A percentile compares a stretch with the other conserved stretches of the same genome.
phyloP scores from a whole-genome alignment of 164 flowering plant species.

The Dillenia suffruticosa region DNA sequence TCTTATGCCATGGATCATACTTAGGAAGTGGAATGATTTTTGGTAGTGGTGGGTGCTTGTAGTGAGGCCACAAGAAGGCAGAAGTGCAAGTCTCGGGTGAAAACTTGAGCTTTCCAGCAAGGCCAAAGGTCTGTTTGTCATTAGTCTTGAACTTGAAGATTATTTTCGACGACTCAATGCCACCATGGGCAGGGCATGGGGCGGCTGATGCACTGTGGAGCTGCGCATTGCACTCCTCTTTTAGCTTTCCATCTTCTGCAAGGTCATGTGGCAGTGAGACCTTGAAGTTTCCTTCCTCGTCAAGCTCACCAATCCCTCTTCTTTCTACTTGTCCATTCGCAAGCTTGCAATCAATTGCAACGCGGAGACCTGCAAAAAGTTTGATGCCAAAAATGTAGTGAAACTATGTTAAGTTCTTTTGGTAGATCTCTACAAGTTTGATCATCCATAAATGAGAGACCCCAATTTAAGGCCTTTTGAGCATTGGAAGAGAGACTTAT shows the following conservation, averaged over 20 bases:
- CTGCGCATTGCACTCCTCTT: conserved; percentile 73
- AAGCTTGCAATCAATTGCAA: conserved; percentile 61
- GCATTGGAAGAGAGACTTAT: no score
- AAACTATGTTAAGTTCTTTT: no score
- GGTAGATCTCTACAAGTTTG: no score
- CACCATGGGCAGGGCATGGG: conserved; percentile 58
- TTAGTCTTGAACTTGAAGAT: conserved; percentile 30
- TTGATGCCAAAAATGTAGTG: no score
- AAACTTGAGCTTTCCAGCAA: conserved; percentile 46
- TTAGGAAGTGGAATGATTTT: conserved; percentile 14
- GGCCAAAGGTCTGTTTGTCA: conserved; percentile 41
- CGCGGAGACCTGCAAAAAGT: conserved; percentile 48
- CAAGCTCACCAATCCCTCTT: conserved; percentile 50
- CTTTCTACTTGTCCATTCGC: conserved; percentile 40
- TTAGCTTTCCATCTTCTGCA: conserved; percentile 37
- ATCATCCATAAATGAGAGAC: no score
- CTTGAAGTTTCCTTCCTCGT: conserved; percentile 61
- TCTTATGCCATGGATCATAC: conserved; percentile 8
- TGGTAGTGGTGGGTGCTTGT: conserved; percentile 37
- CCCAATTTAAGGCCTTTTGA: no score
- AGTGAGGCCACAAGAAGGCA: conserved; percentile 52
- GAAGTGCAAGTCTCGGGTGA: conserved; percentile 60
- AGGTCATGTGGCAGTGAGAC: conserved; percentile 47
- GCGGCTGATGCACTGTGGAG: conserved; percentile 53
- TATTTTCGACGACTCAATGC: conserved; percentile 47